Conservation (phyloP, 2,329 filamentous ascomycete species). For the Alternaria conjuncta region DNA sequence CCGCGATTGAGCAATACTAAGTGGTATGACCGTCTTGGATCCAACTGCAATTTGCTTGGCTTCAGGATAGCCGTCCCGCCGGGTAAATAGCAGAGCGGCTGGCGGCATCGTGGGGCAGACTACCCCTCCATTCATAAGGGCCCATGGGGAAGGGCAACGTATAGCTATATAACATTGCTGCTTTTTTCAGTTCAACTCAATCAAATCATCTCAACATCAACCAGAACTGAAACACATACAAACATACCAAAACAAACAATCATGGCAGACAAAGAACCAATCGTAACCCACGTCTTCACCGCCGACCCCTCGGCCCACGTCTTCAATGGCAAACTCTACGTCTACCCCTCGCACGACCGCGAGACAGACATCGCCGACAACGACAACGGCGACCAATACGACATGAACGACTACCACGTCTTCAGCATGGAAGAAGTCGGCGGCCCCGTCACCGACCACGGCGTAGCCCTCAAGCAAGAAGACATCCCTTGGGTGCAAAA, state of each 20-base stretch:
- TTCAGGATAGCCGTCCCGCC: conserved; percentile 37
- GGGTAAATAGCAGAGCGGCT: conserved; percentile 37
- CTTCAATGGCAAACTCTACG: conserved; percentile 76
- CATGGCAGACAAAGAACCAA: conserved; percentile 58
- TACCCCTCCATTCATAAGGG: conserved; percentile 35
- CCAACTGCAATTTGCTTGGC: conserved; percentile 24
- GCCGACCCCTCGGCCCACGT: conserved; percentile 82
- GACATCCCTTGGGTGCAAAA: conserved; percentile 79
- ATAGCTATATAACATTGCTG: conserved; percentile 6
- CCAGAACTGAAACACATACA: neutral
- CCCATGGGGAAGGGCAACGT: conserved; percentile 23
- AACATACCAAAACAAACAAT: conserved; percentile 1
- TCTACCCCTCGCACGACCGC: conserved; percentile 82
- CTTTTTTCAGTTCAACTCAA: conserved; percentile 1
- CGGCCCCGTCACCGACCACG: conserved; percentile 72
- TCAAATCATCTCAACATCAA: neutral
- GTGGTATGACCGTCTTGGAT: conserved; percentile 21
- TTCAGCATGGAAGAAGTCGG: conserved; percentile 67
- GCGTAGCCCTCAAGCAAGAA: conserved; percentile 67
- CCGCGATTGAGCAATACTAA: conserved; percentile 21
- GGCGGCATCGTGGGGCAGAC: conserved; percentile 31
- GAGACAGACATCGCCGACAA: conserved; percentile 77
- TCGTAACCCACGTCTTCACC: conserved; percentile 78
- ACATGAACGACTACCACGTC: conserved; percentile 85
- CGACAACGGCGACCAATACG: conserved; percentile 85